Percentiles rank a stretch among this genome's conserved stretches.
phyloP scores from a whole-genome alignment of 1,284 basidiomycete genomes.

The Stygiomarasmius scandens region DNA sequence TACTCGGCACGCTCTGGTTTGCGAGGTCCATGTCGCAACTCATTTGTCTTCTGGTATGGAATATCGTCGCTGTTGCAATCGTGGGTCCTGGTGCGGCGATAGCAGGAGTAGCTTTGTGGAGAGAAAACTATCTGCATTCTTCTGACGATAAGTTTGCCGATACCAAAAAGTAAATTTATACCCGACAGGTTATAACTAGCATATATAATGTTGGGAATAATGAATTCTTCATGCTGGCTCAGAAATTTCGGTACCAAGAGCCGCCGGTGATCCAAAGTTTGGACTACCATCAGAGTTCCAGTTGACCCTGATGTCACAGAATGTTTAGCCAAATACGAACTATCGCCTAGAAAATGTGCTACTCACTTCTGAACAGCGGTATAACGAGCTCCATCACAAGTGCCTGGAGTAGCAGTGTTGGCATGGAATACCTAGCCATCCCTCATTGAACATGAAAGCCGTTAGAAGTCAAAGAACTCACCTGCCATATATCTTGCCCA shows the following conservation, averaged over 20 bases:
- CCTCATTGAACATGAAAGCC: background rate
- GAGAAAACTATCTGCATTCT: constrained; percentile 30
- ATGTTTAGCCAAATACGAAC: background rate
- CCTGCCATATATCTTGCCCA: constrained; percentile 34
- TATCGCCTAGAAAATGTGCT: background rate
- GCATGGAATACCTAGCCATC: constrained; percentile 29
- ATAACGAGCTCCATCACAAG: constrained; percentile 35
- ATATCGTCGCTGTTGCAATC: constrained; percentile 31
- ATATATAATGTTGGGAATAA: too few species aligned
- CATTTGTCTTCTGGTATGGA: constrained; percentile 35
- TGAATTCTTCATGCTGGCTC: constrained; percentile 22
- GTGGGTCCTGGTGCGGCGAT: constrained; percentile 50
- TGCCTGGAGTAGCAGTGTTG: constrained; percentile 26
- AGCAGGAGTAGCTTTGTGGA: constrained; percentile 43
- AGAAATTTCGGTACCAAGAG: constrained; percentile 27
- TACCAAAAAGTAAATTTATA: background rate
- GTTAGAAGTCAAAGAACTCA: constrained; percentile 18
- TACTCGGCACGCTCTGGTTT: constrained; percentile 35
- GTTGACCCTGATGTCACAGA: constrained; percentile 19
- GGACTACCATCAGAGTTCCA: constrained; percentile 34
- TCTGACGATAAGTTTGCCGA: background rate
- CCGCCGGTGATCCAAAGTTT: constrained; percentile 29
- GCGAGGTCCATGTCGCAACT: constrained; percentile 14
- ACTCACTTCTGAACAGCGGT: constrained; percentile 34
- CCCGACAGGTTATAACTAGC: too few species aligned